Evolutionary conservation across 257 asterid species (phyloP).

Genomic region (Leptodermis oblonga): DNA sequence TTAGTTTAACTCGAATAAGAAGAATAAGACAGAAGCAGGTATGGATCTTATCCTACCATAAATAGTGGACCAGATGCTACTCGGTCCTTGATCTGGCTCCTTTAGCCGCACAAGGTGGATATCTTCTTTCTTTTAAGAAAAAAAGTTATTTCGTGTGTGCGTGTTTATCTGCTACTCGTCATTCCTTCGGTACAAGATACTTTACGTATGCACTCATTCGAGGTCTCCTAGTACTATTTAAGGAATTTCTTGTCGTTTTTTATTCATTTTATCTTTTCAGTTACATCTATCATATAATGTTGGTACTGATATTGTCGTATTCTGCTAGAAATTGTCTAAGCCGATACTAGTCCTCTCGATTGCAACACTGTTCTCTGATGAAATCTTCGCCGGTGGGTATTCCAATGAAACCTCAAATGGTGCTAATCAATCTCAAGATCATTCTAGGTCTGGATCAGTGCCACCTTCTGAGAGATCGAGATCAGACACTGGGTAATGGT

Average conservation of each 20-base stretch:
- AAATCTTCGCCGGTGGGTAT: conserved; percentile 22
- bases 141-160: background rate
- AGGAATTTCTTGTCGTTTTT: background rate
- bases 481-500: conserved; percentile 15
- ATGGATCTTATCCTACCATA: background rate
- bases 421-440: conserved; percentile 20
- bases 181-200: background rate
- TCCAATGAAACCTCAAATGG: conserved; percentile 13
- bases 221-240: background rate
- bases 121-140: background rate
- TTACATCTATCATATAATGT: background rate
- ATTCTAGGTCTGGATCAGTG: conserved; percentile 13
- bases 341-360: conserved; percentile 44
- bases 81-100: background rate
- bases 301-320: conserved; percentile 9
- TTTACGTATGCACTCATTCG: background rate
- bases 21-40: background rate
- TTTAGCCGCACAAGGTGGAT: background rate
- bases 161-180: background rate
- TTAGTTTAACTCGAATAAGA: background rate
- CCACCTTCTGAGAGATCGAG: conserved; percentile 3
- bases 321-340: conserved; percentile 39
- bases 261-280: background rate
- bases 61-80: background rate
- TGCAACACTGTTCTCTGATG: conserved; percentile 39